phyloP scores from a whole-genome alignment of 2,329 filamentous ascomycete species.

The Xylariales sp. region DNA sequence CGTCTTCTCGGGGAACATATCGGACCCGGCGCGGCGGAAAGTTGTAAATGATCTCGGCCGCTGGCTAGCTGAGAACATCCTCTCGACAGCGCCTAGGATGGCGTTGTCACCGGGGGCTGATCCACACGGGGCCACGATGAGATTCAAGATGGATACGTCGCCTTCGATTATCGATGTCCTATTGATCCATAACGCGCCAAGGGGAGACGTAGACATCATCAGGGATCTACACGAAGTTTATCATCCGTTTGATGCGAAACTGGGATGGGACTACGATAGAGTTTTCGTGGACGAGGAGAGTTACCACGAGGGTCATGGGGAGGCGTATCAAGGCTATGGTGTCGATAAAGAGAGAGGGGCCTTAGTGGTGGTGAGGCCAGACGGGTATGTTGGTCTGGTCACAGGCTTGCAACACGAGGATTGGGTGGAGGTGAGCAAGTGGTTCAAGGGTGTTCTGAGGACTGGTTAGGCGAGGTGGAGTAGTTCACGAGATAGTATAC shows the following conservation, averaged over 20 bases:
- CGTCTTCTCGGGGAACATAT: conserved; percentile 55
- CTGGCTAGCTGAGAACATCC: conserved; percentile 39
- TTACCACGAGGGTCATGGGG: conserved; percentile 48
- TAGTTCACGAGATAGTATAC: not conserved
- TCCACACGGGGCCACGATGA: conserved; percentile 11
- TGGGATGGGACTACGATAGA: conserved; percentile 53
- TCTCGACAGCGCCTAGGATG: conserved; percentile 32
- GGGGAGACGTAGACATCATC: conserved; percentile 43
- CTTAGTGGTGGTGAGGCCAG: conserved; percentile 57
- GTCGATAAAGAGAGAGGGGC: conserved; percentile 51
- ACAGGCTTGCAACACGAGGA: conserved; percentile 28
- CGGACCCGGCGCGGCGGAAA: conserved; percentile 33
- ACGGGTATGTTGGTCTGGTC: conserved; percentile 56
- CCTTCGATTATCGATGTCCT: conserved; percentile 51
- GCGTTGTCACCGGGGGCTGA: conserved; percentile 16
- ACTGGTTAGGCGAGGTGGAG: conserved; percentile 2
- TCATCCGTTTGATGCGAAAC: conserved; percentile 38
- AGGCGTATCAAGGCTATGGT: conserved; percentile 53
- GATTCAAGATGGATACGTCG: conserved; percentile 33
- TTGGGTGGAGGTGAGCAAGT: conserved; percentile 17
- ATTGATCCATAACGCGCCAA: conserved; percentile 52
- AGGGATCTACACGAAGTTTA: conserved; percentile 45
- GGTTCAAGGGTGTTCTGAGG: conserved; percentile 16
- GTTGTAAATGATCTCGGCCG: conserved; percentile 40
- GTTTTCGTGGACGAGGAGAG: conserved; percentile 50